Conservation (phyloP, 169 alveolate species). For the Blepharisma undulans region DNA sequence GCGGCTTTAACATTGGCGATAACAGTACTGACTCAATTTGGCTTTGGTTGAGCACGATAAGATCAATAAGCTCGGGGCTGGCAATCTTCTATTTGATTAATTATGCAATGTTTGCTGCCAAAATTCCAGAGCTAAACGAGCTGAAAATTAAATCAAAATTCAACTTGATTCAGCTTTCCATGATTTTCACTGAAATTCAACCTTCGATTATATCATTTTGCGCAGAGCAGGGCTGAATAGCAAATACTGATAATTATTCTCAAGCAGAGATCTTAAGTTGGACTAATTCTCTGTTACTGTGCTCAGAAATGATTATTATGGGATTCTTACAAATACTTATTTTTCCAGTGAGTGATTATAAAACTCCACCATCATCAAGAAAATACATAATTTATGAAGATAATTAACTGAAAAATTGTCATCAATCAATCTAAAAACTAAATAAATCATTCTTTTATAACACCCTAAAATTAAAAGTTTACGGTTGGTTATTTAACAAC, state of each 20-base stretch:
- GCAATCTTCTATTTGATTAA: not conserved
- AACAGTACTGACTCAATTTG: no score
- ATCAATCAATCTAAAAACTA: no score
- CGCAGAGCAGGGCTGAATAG: no score
- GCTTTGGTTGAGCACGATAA: not conserved
- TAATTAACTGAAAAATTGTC: no score
- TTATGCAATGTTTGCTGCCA: not conserved
- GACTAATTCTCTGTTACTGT: not conserved
- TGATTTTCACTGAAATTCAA: constrained; percentile 19
- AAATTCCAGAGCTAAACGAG: not conserved
- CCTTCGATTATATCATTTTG: no score
- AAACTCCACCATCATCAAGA: not conserved
- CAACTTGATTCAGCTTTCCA: not conserved
- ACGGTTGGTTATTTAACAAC: no score
- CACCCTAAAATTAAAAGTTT: no score
- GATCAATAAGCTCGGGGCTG: not conserved
- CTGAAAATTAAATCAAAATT: not conserved
- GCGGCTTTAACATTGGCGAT: no score
- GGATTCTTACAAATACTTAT: not conserved
- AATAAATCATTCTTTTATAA: no score
- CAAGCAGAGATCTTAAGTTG: not conserved
- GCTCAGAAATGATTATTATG: constrained; percentile 29
- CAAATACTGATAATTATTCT: no score
- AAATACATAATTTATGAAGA: not conserved
- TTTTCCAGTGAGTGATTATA: constrained; percentile 11